Percentiles rank a stretch among this genome's conserved stretches.
These are phyloP conservation scores for Termitomyces sp. DNA, from an alignment of 768 basidiomycete species.

Conservation along the genomic window DNA sequence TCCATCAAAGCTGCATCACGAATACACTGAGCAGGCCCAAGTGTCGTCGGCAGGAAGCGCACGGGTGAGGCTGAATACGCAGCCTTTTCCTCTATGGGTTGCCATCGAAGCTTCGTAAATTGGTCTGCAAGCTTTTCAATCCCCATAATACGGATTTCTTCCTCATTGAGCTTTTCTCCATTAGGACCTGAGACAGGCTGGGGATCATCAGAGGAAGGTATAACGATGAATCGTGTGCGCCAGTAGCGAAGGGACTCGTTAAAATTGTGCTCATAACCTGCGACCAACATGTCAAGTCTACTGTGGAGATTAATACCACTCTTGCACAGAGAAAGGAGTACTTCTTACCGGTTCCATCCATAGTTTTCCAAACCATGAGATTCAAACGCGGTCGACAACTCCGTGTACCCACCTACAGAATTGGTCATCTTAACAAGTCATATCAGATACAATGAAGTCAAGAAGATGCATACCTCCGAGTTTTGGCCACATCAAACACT, in stretches of 20 bases:
- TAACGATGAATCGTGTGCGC: conserved; percentile 90
- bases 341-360: conserved; percentile 75
- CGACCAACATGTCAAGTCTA: conserved; percentile 82
- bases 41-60: conserved; percentile 78
- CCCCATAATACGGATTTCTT: conserved; percentile 83
- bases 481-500: conserved; percentile 93
- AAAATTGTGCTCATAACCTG: conserved; percentile 76
- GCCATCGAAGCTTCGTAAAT: conserved; percentile 83
- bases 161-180: conserved; percentile 76
- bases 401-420: conserved; percentile 66
- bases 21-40: conserved; percentile 76
- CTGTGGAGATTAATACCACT: not conserved
- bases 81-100: conserved; percentile 51
- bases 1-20: conserved; percentile 75
- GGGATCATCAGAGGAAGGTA: conserved; percentile 76
- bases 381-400: conserved; percentile 66
- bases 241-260: conserved; percentile 86
- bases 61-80: conserved; percentile 49
- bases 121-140: conserved; percentile 89
- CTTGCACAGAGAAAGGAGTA: not conserved
- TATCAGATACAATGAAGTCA: not conserved
- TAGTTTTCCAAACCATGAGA: conserved; percentile 80
- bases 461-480: conserved; percentile 45
- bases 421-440: not conserved
- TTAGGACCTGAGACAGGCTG: conserved; percentile 47